Conservation (phyloP, 2,329 filamentous ascomycete species). For the Zymoseptoria tritici region DNA sequence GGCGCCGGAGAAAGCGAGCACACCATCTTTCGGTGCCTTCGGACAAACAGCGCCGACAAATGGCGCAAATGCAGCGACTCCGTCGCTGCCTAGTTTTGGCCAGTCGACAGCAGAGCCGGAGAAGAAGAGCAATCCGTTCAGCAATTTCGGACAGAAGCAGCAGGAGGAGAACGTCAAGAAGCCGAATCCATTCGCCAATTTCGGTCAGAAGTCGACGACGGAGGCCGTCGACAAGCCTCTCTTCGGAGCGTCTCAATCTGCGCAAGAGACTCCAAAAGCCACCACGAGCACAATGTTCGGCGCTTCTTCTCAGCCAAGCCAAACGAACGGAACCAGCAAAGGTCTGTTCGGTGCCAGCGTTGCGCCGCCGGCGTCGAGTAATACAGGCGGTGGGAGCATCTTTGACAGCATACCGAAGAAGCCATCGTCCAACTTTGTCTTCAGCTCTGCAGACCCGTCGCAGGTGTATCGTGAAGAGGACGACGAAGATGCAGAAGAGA, state of each 20-base stretch:
- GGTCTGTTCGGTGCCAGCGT: slow-evolving; percentile 13
- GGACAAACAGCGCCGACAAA: not conserved
- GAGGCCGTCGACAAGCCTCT: slow-evolving; percentile 4
- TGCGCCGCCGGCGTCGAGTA: not conserved
- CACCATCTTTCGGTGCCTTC: not conserved
- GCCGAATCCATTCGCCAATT: slow-evolving; percentile 9
- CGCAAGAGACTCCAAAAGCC: slow-evolving; percentile 3
- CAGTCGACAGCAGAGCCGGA: not conserved
- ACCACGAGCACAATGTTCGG: slow-evolving; percentile 8
- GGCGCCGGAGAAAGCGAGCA: not conserved
- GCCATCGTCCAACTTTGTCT: slow-evolving; percentile 8
- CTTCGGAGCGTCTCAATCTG: slow-evolving; percentile 5
- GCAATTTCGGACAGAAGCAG: not conserved
- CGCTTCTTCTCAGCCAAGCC: slow-evolving; percentile 1
- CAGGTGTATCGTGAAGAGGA: slow-evolving; percentile 12
- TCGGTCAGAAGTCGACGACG: slow-evolving; percentile 6
- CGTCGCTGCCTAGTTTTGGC: not conserved
- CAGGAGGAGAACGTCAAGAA: slow-evolving; percentile 2
- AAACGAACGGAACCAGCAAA: slow-evolving; percentile 4
- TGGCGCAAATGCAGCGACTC: not conserved
- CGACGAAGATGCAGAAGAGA: slow-evolving; percentile 10
- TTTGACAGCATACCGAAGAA: slow-evolving; percentile 14
- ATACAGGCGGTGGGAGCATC: slow-evolving; percentile 6
- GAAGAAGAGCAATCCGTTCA: not conserved
- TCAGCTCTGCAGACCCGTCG: slow-evolving; percentile 13